phyloP scores from a whole-genome alignment of 1,284 basidiomycete genomes.

The Paramarasmius palmivorus region DNA sequence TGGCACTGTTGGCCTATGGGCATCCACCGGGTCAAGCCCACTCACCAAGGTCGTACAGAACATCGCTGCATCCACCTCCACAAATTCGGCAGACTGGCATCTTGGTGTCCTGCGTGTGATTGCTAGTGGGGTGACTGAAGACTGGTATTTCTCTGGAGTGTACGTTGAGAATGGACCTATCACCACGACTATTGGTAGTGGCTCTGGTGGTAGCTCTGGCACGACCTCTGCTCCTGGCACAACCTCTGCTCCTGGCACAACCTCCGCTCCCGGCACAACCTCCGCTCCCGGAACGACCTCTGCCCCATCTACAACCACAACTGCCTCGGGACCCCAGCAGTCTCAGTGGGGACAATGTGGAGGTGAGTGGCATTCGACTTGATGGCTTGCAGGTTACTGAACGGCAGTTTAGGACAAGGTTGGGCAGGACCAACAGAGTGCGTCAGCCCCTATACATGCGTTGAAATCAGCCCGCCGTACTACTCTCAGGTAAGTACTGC shows the following conservation, averaged over 20 bases:
- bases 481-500: slow-evolving; percentile 2
- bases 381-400: not conserved
- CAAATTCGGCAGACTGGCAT: slow-evolving; percentile 66
- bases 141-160: slow-evolving; percentile 62
- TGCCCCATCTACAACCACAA: slow-evolving; percentile 31
- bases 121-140: slow-evolving; percentile 46
- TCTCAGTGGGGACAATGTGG: slow-evolving; percentile 57
- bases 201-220: slow-evolving; percentile 26
- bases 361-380: slow-evolving; percentile 28
- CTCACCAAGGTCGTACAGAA: slow-evolving; percentile 53
- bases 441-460: slow-evolving; percentile 41
- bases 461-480: slow-evolving; percentile 30
- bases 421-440: slow-evolving; percentile 51
- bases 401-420: slow-evolving; percentile 33
- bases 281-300: slow-evolving; percentile 23
- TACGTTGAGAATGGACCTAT: slow-evolving; percentile 60
- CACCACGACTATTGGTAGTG: slow-evolving; percentile 49
- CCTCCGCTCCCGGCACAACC: slow-evolving; percentile 30
- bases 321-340: slow-evolving; percentile 41
- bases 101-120: slow-evolving; percentile 61
- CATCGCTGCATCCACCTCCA: slow-evolving; percentile 50
- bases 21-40: slow-evolving; percentile 47
- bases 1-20: slow-evolving; percentile 59
- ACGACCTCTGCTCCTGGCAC: slow-evolving; percentile 24
- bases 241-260: slow-evolving; percentile 31